These are phyloP conservation scores for Trichoderma orchidacearum DNA, from an alignment of 495 filamentous ascomycete species.

Conservation along the genomic window DNA sequence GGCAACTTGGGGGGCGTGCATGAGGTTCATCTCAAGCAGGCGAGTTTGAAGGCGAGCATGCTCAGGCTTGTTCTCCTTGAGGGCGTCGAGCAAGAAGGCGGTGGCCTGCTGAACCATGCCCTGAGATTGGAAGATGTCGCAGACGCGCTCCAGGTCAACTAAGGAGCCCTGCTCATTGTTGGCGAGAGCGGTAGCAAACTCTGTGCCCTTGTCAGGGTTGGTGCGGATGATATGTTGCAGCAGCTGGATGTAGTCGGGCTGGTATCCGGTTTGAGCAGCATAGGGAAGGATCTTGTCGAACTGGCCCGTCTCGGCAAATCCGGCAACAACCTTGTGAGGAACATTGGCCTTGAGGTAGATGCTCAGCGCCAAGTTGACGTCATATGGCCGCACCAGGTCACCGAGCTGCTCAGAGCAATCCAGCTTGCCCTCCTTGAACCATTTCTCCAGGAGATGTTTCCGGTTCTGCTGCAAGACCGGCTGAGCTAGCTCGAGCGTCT, in stretches of 20 bases:
- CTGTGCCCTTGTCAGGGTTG: conserved; percentile 87
- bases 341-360: conserved; percentile 84
- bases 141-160: conserved; percentile 86
- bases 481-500: conserved; percentile 85
- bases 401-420: conserved; percentile 92
- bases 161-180: conserved; percentile 73
- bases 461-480: conserved; percentile 86
- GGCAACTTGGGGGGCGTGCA: conserved; percentile 92
- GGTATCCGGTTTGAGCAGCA: conserved; percentile 66
- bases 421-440: conserved; percentile 89
- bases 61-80: conserved; percentile 89
- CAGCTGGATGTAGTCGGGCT: conserved; percentile 81
- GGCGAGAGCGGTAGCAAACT: conserved; percentile 81
- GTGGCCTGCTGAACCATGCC: conserved; percentile 97
- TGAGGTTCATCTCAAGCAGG: conserved; percentile 92
- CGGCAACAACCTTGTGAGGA: conserved; percentile 84
- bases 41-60: conserved; percentile 88
- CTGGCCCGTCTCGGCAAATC: conserved; percentile 87
- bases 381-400: conserved; percentile 82
- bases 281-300: conserved; percentile 94
- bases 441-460: conserved; percentile 95
- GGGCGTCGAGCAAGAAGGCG: conserved; percentile 86
- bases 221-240: conserved; percentile 84
- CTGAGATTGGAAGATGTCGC: conserved; percentile 94
- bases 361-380: conserved; percentile 66